These are phyloP conservation scores for Raffaelea ambrosiae DNA, from an alignment of 2,329 filamentous ascomycete species.

Conservation along the genomic window DNA sequence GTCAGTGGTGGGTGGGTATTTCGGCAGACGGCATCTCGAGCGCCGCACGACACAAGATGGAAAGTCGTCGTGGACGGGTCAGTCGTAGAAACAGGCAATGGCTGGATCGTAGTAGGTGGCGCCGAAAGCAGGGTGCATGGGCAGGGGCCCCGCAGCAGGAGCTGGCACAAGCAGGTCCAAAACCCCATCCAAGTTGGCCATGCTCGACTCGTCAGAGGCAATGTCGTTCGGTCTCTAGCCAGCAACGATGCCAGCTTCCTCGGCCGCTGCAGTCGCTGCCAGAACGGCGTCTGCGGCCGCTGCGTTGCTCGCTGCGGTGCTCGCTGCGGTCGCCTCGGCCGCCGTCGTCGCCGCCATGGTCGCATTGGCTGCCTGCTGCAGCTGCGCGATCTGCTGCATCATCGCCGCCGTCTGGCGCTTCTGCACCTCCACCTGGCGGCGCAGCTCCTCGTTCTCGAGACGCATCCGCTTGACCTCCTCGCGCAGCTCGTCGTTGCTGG, in stretches of 20 bases:
- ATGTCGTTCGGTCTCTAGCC: neutral
- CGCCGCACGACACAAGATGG: no score
- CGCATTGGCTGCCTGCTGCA: conserved; percentile 26
- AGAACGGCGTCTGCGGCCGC: neutral
- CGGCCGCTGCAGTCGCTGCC: neutral
- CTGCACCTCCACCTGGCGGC: conserved; percentile 39
- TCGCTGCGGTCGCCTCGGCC: neutral
- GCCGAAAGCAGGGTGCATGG: no score
- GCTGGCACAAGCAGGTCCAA: no score
- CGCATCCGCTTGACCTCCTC: conserved; percentile 59
- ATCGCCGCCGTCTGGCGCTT: conserved; percentile 35
- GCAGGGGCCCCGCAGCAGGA: no score
- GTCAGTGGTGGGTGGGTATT: no score
- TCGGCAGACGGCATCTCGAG: no score
- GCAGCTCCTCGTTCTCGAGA: conserved; percentile 55
- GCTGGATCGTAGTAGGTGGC: no score
- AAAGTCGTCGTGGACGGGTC: no score
- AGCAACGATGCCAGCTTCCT: neutral
- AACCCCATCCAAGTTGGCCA: no score
- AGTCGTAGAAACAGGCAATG: no score
- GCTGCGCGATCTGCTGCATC: conserved; percentile 39
- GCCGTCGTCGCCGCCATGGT: neutral
- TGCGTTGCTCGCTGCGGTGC: neutral
- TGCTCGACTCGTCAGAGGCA: no score
- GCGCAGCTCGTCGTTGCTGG: conserved; percentile 42